Conservation (phyloP, 371 early-diverging fungal genomes). For the Mucor circinelloides region DNA sequence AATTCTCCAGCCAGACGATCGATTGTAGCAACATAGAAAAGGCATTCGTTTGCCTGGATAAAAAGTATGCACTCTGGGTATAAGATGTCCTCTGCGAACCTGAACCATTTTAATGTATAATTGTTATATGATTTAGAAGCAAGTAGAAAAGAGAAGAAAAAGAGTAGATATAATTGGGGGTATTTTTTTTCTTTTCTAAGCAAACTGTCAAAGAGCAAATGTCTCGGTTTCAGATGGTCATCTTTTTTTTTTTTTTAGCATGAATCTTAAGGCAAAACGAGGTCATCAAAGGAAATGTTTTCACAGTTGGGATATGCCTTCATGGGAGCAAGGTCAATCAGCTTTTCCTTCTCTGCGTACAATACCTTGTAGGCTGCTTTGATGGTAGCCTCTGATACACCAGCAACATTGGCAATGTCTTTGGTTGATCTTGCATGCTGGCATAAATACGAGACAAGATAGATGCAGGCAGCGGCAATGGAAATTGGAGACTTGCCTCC, state of each 20-base stretch:
- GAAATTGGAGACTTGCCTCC: conserved; percentile 91
- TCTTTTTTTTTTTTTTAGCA: neutral
- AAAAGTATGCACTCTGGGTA: neutral
- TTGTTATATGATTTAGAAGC: neutral
- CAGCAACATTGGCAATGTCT: conserved; percentile 81
- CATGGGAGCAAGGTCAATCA: conserved; percentile 56
- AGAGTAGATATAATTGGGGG: neutral
- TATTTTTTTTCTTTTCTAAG: neutral
- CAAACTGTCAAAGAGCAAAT: neutral
- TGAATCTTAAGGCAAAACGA: conserved; percentile 43
- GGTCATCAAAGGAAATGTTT: conserved; percentile 40
- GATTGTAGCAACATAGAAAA: conserved; percentile 22
- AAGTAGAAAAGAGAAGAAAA: neutral
- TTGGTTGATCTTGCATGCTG: conserved; percentile 64
- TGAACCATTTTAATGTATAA: conserved; percentile 25
- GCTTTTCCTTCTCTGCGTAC: conserved; percentile 56
- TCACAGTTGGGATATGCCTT: conserved; percentile 42
- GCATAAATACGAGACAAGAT: conserved; percentile 75
- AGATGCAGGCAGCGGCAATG: conserved; percentile 90
- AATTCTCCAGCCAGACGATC: conserved; percentile 28
- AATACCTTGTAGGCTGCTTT: conserved; percentile 80
- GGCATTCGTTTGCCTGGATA: conserved; percentile 33
- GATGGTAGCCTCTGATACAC: conserved; percentile 90
- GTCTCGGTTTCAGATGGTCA: neutral
- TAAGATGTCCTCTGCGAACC: conserved; percentile 14